These are phyloP conservation scores for Parathielavia appendiculata DNA, from an alignment of 495 filamentous ascomycete species.

Conservation along the genomic window DNA sequence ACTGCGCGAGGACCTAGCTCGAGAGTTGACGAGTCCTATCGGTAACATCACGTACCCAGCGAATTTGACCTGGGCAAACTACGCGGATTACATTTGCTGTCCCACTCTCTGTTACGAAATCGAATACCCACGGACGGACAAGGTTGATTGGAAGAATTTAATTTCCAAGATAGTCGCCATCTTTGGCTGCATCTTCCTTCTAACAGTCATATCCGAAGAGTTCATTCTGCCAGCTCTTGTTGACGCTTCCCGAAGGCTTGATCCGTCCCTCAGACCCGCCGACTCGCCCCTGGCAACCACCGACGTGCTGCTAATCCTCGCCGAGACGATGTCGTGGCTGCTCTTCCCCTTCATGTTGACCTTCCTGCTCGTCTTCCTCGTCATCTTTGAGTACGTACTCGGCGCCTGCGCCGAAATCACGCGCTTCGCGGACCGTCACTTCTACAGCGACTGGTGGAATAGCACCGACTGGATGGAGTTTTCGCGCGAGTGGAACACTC, in stretches of 20 bases:
- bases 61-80: constrained; percentile 79
- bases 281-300: constrained; percentile 43
- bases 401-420: constrained; percentile 95
- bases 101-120: constrained; percentile 97
- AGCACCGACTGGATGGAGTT: constrained; percentile 90
- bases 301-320: constrained; percentile 72
- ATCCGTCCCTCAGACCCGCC: constrained; percentile 29
- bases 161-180: constrained; percentile 81
- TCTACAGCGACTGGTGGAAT: constrained; percentile 98
- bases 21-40: constrained; percentile 82
- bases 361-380: constrained; percentile 89
- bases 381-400: constrained; percentile 95
- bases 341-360: constrained; percentile 97
- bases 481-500: constrained; percentile 94
- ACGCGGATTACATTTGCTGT: constrained; percentile 81
- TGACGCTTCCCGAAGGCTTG: constrained; percentile 66
- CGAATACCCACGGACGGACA: constrained; percentile 79
- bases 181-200: constrained; percentile 93
- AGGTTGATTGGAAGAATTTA: constrained; percentile 74
- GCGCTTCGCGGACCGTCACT: constrained; percentile 88
- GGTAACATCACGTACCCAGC: constrained; percentile 86
- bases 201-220: constrained; percentile 87
- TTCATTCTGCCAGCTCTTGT: constrained; percentile 87
- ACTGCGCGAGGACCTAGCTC: constrained; percentile 80
- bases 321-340: constrained; percentile 89